Percentiles rank a stretch among this genome's conserved stretches.
Conservation (phyloP, 192 early-diverging fungal species). For the Backusella westeae region DNA sequence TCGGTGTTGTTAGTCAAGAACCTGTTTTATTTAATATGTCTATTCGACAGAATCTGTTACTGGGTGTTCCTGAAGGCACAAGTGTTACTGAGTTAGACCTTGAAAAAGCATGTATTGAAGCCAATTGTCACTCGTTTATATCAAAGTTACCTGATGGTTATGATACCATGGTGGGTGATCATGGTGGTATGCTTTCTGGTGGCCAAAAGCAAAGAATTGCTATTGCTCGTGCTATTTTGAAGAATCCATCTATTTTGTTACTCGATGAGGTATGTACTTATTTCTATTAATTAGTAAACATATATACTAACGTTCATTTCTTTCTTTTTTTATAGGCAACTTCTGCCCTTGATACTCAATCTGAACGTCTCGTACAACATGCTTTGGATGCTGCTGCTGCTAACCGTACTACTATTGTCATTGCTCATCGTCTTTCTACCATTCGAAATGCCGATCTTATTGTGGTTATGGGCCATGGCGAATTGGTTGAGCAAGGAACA, state of each 20-base stretch:
- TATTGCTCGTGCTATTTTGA: conserved; percentile 88
- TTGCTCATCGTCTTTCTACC: conserved; percentile 93
- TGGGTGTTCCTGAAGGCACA: conserved; percentile 44
- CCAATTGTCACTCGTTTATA: conserved; percentile 84
- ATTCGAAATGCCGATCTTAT: conserved; percentile 82
- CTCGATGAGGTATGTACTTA: conserved; percentile 62
- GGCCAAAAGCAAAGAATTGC: conserved; percentile 97
- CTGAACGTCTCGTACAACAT: conserved; percentile 76
- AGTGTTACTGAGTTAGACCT: conserved; percentile 47
- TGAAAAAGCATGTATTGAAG: conserved; percentile 64
- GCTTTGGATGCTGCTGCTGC: conserved; percentile 71
- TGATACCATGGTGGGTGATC: conserved; percentile 81
- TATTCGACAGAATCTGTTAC: conserved; percentile 80
- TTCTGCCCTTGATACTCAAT: conserved; percentile 76
- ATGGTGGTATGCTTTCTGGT: conserved; percentile 70
- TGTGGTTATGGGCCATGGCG: conserved; percentile 72
- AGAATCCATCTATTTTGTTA: conserved; percentile 79
- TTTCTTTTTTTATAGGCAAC: conserved; percentile 49
- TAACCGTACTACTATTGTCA: conserved; percentile 83
- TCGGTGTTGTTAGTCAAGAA: conserved; percentile 89
- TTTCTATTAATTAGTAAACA: too few relatives aligned
- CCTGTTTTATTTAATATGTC: conserved; percentile 77
- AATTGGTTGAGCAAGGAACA: conserved; percentile 71
- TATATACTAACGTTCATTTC: too few relatives aligned
- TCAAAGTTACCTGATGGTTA: conserved; percentile 76